Evolutionary conservation across 2,329 filamentous ascomycete species (phyloP), one percentile per base, ranked within the genome.

Genomic region (Pseudogymnoascus sp.): DNA sequence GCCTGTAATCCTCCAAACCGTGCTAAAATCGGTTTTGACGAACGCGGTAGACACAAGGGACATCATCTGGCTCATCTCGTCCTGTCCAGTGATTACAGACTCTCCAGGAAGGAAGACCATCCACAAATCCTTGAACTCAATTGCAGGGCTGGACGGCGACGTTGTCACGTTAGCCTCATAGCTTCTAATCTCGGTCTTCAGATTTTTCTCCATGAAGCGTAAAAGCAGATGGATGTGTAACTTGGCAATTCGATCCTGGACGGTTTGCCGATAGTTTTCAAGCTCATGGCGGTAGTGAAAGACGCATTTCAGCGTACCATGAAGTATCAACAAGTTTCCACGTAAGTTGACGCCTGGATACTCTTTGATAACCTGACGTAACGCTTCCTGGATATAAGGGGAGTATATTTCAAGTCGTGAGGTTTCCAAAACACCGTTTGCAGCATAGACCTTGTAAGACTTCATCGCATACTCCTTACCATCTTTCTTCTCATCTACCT

Each of bases 231-330:
- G 35, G 15, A 66, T 29, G 23, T 66, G 63, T 23, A 59, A 17
- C 9, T 59, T 60, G 19, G 56, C 61, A 13, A 31, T 33, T 33
- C 59, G 35, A 17, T 40, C 50, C 6, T 53, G 21, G 7, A 63
- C 17, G 1, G n/a, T 38, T 33, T 60, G 26, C 40, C 61, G n/a
- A 26, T 66, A 66, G 21, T 31, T 37, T 44, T 66, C 42, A 11
- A 66, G 63, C 33, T 65, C 61, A 15, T 65, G 44, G 10, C 63
- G 65, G 38, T 66, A 65, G 38, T 66, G 63, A 29, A 64, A 66
- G 17, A 66, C 11, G 13, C 62, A 65, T 37, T 59, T 59, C 19
- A 26, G 61, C 5, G 37, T 1, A 15, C 46, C 63, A 26, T 62
- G 11, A 7, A 64, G 17, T 42, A 63, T 60, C 9, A 62, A 46